A percentile compares a stretch with the other conserved stretches of the same genome.
These are phyloP conservation scores for Fusarium abutilonis DNA, from an alignment of 2,329 filamentous ascomycete genomes.

Conservation along the genomic window DNA sequence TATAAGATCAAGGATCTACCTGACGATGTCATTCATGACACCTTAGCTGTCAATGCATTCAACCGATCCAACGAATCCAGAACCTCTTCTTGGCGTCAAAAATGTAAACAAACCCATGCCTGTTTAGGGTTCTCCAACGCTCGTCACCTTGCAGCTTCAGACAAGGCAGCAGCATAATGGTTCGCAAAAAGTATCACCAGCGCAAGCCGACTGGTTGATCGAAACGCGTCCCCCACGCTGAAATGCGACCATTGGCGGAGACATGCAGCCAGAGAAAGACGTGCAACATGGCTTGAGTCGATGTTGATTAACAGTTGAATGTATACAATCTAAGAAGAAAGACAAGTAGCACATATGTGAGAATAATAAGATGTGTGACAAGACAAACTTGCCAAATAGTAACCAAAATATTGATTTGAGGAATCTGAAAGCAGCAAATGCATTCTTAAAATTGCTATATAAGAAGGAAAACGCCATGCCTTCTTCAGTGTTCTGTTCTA, in stretches of 20 bases:
- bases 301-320: neutral
- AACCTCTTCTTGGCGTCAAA: conserved; percentile 12
- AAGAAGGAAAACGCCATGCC: no score
- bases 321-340: no score
- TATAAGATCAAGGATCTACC: neutral
- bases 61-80: conserved; percentile 12
- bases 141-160: conserved; percentile 20
- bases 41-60: conserved; percentile 13
- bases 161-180: conserved; percentile 30
- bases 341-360: no score
- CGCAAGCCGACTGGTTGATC: conserved; percentile 26
- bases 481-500: no score
- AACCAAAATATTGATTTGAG: neutral
- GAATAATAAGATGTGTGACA: no score
- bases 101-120: conserved; percentile 32
- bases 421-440: no score
- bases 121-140: conserved; percentile 11
- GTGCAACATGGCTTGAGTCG: neutral
- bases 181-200: conserved; percentile 29
- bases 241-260: conserved; percentile 7
- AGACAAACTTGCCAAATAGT: neutral
- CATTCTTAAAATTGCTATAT: no score
- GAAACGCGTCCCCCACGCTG: conserved; percentile 26
- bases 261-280: conserved; percentile 7
- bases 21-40: neutral